A percentile compares a stretch with the other conserved stretches of the same genome.
Evolutionary conservation across 2,329 filamentous ascomycete genomes (phyloP).

Genomic region (Apiospora sp.): DNA sequence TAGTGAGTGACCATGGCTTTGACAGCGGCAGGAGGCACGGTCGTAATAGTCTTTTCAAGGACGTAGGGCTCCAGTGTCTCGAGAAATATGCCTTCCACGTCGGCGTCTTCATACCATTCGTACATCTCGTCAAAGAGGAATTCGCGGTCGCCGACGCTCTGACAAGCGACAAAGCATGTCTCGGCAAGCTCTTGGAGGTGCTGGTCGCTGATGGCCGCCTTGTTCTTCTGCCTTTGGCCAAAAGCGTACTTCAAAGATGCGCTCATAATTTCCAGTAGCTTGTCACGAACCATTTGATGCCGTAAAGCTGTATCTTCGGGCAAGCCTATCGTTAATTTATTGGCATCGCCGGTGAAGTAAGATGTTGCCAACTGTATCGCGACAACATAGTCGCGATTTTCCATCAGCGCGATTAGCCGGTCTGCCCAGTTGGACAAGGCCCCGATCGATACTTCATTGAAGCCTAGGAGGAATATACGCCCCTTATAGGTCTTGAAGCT

Average conservation of each 20-base stretch:
- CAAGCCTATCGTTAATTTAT: constrained; percentile 92
- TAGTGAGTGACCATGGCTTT: constrained; percentile 88
- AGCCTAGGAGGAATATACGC: constrained; percentile 89
- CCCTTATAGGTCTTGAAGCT: constrained; percentile 97
- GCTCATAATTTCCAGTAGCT: constrained; percentile 90
- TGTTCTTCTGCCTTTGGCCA: constrained; percentile 64
- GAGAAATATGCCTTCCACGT: constrained; percentile 78
- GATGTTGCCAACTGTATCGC: constrained; percentile 90
- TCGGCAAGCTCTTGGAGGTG: constrained; percentile 81
- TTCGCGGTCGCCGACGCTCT: constrained; percentile 78
- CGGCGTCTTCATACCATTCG: constrained; percentile 84
- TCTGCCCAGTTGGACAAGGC: constrained; percentile 98
- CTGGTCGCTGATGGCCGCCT: constrained; percentile 54
- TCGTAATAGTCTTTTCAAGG: constrained; percentile 76
- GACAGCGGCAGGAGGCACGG: constrained; percentile 82
- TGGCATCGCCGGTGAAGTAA: constrained; percentile 90
- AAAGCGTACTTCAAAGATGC: constrained; percentile 93
- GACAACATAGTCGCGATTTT: constrained; percentile 92
- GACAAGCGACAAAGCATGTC: constrained; percentile 83
- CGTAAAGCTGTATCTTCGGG: constrained; percentile 82
- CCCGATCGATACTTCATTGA: constrained; percentile 90
- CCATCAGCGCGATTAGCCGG: constrained; percentile 90
- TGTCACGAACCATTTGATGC: constrained; percentile 85
- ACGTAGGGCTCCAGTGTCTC: constrained; percentile 90
- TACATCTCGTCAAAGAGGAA: constrained; percentile 94